Conservation (phyloP, 2,329 filamentous ascomycete genomes). For the Pseudonectria buxi region DNA sequence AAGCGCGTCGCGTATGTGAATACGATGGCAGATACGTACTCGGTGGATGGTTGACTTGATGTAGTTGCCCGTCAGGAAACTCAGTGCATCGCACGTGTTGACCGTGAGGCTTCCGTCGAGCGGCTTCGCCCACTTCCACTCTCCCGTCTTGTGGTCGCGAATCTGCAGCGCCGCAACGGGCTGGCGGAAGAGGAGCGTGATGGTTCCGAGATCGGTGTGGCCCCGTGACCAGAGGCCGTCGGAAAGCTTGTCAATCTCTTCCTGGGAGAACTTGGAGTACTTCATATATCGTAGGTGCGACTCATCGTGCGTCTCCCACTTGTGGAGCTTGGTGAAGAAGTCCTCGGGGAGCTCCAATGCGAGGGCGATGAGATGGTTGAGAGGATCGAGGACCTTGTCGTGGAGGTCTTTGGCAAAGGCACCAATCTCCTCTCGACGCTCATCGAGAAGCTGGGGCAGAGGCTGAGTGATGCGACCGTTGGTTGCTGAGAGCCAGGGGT, state of each 20-base stretch:
- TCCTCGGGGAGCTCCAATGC: conserved; percentile 54
- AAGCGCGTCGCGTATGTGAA: too few species aligned
- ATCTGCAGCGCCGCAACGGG: conserved; percentile 53
- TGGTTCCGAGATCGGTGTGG: conserved; percentile 50
- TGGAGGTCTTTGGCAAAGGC: conserved; percentile 42
- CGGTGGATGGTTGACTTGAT: conserved; percentile 37
- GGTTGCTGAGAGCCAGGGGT: conserved; percentile 12
- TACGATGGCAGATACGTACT: conserved; percentile 9
- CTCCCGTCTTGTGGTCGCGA: conserved; percentile 34
- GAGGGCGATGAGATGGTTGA: conserved; percentile 55
- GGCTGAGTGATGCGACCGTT: conserved; percentile 25
- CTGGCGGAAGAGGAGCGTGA: conserved; percentile 52
- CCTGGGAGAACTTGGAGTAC: conserved; percentile 42
- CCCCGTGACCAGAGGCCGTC: conserved; percentile 38
- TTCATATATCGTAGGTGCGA: conserved; percentile 59
- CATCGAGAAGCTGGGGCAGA: conserved; percentile 37
- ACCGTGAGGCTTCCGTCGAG: conserved; percentile 45
- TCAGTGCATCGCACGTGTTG: conserved; percentile 43
- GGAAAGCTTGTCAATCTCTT: conserved; percentile 39
- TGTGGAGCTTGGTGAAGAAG: conserved; percentile 45
- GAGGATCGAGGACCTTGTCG: conserved; percentile 47
- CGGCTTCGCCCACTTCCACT: conserved; percentile 46
- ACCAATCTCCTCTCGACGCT: conserved; percentile 49
- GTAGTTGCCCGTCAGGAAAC: conserved; percentile 41
- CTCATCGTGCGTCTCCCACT: conserved; percentile 51